phyloP scores from a whole-genome alignment of 225 moss, liverwort and hornwort genomes.

The Ulota crispa region DNA sequence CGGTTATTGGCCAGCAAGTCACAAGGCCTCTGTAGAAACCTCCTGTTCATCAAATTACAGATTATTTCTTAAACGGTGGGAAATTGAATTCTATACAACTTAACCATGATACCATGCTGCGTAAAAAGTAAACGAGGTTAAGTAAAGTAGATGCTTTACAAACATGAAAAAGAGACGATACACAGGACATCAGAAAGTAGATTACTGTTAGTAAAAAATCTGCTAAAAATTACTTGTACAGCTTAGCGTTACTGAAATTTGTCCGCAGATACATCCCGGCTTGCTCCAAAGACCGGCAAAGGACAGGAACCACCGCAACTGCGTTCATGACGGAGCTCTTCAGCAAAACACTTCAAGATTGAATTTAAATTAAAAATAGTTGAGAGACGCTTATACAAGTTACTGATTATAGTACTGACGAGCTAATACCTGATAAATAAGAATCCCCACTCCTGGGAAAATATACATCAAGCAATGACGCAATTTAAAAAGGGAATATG shows the following conservation, averaged over 20 bases:
- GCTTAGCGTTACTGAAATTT: conserved; percentile 70
- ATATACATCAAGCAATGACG: conserved; percentile 18
- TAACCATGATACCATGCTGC: neutral
- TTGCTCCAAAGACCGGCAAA: conserved; percentile 81
- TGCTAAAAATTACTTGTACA: conserved; percentile 67
- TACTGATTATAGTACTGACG: neutral
- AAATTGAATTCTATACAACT: neutral
- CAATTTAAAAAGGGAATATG: neutral
- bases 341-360: neutral
- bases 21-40: conserved; percentile 65
- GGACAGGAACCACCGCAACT: conserved; percentile 88
- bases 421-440: neutral
- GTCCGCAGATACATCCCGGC: conserved; percentile 61
- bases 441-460: neutral
- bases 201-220: neutral
- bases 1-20: conserved; percentile 61
- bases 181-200: neutral
- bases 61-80: neutral
- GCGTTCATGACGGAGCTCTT: conserved; percentile 28
- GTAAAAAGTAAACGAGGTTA: neutral
- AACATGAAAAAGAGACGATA: neutral
- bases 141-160: conserved; percentile 10
- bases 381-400: neutral
- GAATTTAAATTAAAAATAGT: neutral
- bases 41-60: conserved; percentile 49